phyloP scores from a whole-genome alignment of 768 basidiomycete genomes.

The Psilocybe subaeruginosa region DNA sequence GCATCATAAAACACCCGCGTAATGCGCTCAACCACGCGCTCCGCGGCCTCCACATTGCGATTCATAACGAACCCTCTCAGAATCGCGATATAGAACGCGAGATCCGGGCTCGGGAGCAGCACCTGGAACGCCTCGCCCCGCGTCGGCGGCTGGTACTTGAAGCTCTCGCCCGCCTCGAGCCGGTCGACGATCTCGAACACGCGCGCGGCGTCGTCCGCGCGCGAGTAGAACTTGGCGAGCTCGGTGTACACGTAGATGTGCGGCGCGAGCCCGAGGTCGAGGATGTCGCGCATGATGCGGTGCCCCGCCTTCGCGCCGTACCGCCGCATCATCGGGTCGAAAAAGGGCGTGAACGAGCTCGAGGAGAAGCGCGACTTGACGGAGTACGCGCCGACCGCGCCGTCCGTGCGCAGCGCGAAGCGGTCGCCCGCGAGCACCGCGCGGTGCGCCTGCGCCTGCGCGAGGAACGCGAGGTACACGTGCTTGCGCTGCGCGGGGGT shows the following conservation, averaged over 20 bases:
- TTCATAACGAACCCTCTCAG: constrained; percentile 24
- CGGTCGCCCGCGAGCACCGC: not conserved
- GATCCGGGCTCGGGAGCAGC: constrained; percentile 19
- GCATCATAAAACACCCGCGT: not conserved
- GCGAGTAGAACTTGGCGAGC: constrained; percentile 40
- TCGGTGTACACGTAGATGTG: constrained; percentile 51
- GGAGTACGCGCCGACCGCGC: constrained; percentile 3
- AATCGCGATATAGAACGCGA: constrained; percentile 25
- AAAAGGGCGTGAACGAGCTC: constrained; percentile 55
- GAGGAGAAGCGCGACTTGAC: constrained; percentile 7
- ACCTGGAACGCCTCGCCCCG: not conserved
- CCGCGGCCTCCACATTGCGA: constrained; percentile 17
- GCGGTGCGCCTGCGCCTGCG: constrained; percentile 15
- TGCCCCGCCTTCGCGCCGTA: constrained; percentile 35
- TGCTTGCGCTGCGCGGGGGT: constrained; percentile 26
- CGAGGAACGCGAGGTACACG: constrained; percentile 49
- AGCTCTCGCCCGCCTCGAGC: constrained; percentile 32
- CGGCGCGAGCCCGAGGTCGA: constrained; percentile 45
- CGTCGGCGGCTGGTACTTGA: not conserved
- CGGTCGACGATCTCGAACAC: constrained; percentile 45
- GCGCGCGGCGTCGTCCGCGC: constrained; percentile 30
- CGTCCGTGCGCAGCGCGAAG: not conserved
- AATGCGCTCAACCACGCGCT: constrained; percentile 13
- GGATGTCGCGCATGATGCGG: constrained; percentile 56
- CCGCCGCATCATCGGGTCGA: constrained; percentile 39